phyloP scores from a whole-genome alignment of 2,329 filamentous ascomycete species.

The Pseudocercospora eumusae region DNA sequence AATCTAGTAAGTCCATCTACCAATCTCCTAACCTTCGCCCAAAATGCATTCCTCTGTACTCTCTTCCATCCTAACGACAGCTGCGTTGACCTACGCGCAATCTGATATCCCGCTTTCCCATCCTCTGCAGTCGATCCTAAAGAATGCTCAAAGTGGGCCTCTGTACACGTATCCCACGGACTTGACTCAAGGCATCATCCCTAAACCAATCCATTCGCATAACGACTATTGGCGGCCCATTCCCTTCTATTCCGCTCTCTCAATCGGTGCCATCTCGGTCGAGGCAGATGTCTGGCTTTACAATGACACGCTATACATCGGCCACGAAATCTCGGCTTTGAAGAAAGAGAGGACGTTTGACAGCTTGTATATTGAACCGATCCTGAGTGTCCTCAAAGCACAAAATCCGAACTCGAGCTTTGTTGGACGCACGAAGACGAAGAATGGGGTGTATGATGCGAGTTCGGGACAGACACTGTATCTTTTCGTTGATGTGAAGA shows the following conservation, averaged over 20 bases:
- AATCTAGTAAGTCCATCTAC: not conserved
- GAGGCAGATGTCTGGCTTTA: conserved; percentile 63
- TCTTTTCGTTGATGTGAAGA: conserved; percentile 66
- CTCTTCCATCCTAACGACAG: conserved; percentile 17
- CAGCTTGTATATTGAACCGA: conserved; percentile 61
- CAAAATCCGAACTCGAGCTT: conserved; percentile 60
- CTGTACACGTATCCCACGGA: conserved; percentile 63
- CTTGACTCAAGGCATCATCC: conserved; percentile 61
- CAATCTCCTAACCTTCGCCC: not conserved
- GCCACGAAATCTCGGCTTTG: conserved; percentile 57
- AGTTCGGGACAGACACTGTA: conserved; percentile 59
- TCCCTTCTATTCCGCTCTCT: conserved; percentile 56
- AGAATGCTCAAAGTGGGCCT: conserved; percentile 54
- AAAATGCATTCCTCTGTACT: conserved; percentile 23
- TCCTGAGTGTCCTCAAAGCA: conserved; percentile 56
- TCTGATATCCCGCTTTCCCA: conserved; percentile 46
- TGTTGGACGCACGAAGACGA: conserved; percentile 43
- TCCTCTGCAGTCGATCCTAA: conserved; percentile 57
- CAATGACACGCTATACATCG: conserved; percentile 58
- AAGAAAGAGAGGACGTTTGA: conserved; percentile 56
- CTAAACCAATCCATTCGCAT: conserved; percentile 58
- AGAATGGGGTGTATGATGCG: conserved; percentile 64
- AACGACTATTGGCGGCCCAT: conserved; percentile 61
- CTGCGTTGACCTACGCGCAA: conserved; percentile 28
- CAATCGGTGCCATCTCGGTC: conserved; percentile 58